Conservation (phyloP, 2,329 filamentous ascomycete genomes). For the Penicillium brevicompactum region DNA sequence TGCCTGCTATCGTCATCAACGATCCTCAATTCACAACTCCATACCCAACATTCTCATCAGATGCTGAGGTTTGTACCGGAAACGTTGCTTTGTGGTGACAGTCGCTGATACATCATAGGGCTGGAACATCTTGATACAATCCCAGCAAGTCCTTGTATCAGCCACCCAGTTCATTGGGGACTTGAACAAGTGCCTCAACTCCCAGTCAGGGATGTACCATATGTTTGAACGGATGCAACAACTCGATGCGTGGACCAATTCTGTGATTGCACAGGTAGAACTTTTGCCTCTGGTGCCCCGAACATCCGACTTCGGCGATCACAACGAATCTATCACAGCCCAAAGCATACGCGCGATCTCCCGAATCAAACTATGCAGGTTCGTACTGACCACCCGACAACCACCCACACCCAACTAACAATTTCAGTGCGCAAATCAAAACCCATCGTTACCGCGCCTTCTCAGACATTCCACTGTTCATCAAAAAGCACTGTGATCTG, state of each 20-base stretch:
- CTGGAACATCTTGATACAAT: slow-evolving; percentile 47
- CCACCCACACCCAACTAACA: slow-evolving; percentile 6
- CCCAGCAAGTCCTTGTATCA: slow-evolving; percentile 46
- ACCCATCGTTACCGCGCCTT: slow-evolving; percentile 50
- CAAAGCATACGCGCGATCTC: slow-evolving; percentile 45
- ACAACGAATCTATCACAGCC: slow-evolving; percentile 40
- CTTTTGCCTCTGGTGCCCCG: slow-evolving; percentile 28
- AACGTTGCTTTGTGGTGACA: background rate
- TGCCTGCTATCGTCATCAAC: slow-evolving; percentile 46
- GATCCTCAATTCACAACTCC: slow-evolving; percentile 47
- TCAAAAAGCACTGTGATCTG: slow-evolving; percentile 49
- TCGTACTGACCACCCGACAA: background rate
- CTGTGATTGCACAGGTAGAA: slow-evolving; percentile 38
- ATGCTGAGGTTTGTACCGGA: slow-evolving; percentile 39
- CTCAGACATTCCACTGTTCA: slow-evolving; percentile 49
- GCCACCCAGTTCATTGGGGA: slow-evolving; percentile 46
- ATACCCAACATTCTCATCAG: slow-evolving; percentile 43
- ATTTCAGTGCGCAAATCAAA: slow-evolving; percentile 47
- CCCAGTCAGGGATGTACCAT: slow-evolving; percentile 38
- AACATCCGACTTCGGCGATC: slow-evolving; percentile 28
- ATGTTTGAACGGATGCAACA: slow-evolving; percentile 47
- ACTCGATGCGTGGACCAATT: slow-evolving; percentile 43
- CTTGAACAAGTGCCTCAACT: slow-evolving; percentile 41
- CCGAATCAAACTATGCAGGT: slow-evolving; percentile 49
- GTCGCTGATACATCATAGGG: slow-evolving; percentile 33